Conservation (phyloP, 2,329 filamentous ascomycete species). For the Botrytis squamosa region DNA sequence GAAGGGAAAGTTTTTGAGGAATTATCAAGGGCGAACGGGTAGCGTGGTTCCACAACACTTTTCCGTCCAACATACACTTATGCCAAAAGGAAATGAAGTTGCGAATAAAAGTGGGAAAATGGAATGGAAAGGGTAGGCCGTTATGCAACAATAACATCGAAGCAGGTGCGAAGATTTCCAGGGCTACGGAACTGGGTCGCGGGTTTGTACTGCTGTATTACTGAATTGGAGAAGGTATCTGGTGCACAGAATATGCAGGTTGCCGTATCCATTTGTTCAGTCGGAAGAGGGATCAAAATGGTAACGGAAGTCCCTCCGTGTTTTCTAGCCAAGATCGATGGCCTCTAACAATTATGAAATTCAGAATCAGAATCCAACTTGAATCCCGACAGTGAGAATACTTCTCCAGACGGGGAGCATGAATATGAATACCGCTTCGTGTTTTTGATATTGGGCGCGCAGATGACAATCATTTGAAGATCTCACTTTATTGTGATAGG, state of each 20-base stretch:
- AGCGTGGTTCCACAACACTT: not conserved
- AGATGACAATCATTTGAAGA: constrained; percentile 5
- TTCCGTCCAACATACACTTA: constrained; percentile 5
- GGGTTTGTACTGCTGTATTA: constrained; percentile 7
- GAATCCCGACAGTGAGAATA: not conserved
- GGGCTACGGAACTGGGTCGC: constrained; percentile 18
- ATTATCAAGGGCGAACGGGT: not conserved
- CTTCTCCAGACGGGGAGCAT: constrained; percentile 7
- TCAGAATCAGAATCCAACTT: not conserved
- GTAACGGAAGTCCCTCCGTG: constrained; percentile 1
- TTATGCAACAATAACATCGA: constrained; percentile 12
- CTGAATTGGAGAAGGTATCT: constrained; percentile 6
- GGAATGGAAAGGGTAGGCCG: not conserved
- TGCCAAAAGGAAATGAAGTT: not conserved
- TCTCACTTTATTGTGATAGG: constrained; percentile 6
- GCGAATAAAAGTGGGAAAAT: constrained; percentile 4
- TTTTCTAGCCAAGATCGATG: not conserved
- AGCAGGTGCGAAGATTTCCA: constrained; percentile 14
- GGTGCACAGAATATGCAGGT: constrained; percentile 15
- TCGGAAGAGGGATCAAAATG: not conserved
- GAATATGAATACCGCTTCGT: not conserved
- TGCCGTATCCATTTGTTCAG: not conserved
- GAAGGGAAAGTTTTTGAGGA: not conserved
- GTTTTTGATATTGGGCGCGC: not conserved
- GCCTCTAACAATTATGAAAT: not conserved